Evolutionary conservation across 352 stramenopile genomes (phyloP).

Genomic region (Phytophthora megakarya): DNA sequence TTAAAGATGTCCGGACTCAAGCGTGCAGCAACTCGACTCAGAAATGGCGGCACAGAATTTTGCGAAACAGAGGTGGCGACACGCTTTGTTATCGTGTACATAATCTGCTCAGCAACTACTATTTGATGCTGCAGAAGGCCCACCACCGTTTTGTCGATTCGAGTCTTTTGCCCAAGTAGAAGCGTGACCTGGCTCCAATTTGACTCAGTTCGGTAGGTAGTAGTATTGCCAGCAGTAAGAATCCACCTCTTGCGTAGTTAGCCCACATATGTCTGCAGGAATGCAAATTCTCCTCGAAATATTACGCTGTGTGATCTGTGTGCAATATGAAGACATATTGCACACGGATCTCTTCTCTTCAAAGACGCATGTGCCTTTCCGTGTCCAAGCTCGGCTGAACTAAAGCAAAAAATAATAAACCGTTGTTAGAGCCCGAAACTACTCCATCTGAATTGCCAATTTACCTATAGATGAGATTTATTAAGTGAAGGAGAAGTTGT

Average conservation of each 20-base stretch:
- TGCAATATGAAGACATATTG: not conserved
- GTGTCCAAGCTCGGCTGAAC: too few species aligned
- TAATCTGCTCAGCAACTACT: not conserved
- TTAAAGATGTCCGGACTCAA: too few species aligned
- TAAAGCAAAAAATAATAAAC: too few species aligned
- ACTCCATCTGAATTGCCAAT: too few species aligned
- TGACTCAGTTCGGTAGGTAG: constrained; percentile 3
- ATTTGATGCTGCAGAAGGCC: constrained; percentile 4
- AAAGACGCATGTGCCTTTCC: too few species aligned
- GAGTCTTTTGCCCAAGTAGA: not conserved
- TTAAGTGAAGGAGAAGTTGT: not conserved
- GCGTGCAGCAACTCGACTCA: too few species aligned
- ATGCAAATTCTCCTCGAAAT: constrained; percentile 5
- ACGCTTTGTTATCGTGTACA: not conserved
- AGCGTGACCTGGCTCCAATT: not conserved
- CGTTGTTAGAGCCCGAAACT: too few species aligned
- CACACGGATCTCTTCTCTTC: too few species aligned
- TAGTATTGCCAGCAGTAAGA: constrained; percentile 9
- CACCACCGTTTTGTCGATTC: not conserved
- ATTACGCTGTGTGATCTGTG: not conserved
- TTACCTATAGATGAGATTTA: constrained; percentile 15
- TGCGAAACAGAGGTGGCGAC: too few species aligned
- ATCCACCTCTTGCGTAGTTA: not conserved
- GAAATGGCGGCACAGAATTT: too few species aligned
- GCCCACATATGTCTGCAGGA: constrained; percentile 11